These are phyloP conservation scores for Tuber calosporum DNA, from an alignment of 495 filamentous ascomycete genomes.

Conservation along the genomic window DNA sequence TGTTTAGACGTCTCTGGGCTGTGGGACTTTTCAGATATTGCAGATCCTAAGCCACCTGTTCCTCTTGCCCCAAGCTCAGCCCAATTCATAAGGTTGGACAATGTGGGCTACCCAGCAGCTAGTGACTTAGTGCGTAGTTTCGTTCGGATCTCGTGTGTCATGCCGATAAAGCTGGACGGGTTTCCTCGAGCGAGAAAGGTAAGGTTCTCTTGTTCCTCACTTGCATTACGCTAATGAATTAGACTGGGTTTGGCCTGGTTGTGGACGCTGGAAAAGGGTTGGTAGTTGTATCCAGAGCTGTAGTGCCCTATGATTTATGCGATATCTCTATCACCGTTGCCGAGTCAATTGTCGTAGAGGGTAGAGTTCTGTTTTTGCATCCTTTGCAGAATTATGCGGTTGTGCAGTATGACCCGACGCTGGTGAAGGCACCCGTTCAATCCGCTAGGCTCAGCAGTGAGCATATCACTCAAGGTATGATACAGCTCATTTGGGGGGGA, in stretches of 20 bases:
- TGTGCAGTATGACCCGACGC: slow-evolving; percentile 84
- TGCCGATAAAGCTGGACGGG: slow-evolving; percentile 93
- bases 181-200: slow-evolving; percentile 91
- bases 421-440: slow-evolving; percentile 88
- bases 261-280: slow-evolving; percentile 93
- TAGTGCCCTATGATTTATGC: slow-evolving; percentile 92
- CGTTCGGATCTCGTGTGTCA: slow-evolving; percentile 79
- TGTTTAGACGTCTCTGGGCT: slow-evolving; percentile 64
- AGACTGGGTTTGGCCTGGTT: slow-evolving; percentile 90
- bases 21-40: slow-evolving; percentile 89
- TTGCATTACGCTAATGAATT: slow-evolving; percentile 84
- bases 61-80: slow-evolving; percentile 66
- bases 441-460: slow-evolving; percentile 74
- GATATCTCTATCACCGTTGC: slow-evolving; percentile 93
- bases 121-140: slow-evolving; percentile 91
- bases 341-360: slow-evolving; percentile 87
- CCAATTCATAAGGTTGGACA: slow-evolving; percentile 82
- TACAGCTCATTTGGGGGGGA: not conserved
- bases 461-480: slow-evolving; percentile 68
- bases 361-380: slow-evolving; percentile 92
- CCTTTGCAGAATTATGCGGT: slow-evolving; percentile 97
- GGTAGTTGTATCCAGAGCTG: slow-evolving; percentile 84
- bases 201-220: slow-evolving; percentile 67
- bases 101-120: slow-evolving; percentile 79
- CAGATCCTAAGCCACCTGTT: slow-evolving; percentile 66